These are phyloP conservation scores for Cercospora zeae-maydis DNA, from an alignment of 2,329 filamentous ascomycete species.

Conservation along the genomic window DNA sequence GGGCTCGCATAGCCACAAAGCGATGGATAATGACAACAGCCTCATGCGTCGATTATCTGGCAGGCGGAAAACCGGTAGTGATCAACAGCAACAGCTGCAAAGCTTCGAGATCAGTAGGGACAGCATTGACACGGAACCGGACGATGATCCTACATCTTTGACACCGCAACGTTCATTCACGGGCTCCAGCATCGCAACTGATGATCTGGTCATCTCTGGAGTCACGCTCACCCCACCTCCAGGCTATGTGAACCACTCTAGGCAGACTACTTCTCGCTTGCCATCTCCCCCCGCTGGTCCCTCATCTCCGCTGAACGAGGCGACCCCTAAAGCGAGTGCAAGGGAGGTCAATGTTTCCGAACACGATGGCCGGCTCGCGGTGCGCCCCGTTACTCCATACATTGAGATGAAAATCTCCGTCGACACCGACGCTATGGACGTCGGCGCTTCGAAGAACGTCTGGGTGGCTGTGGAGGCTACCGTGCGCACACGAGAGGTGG, in stretches of 20 bases:
- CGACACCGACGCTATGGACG: constrained; percentile 28
- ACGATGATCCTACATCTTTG: constrained; percentile 9
- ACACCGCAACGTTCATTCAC: constrained; percentile 27
- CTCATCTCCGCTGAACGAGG: constrained; percentile 17
- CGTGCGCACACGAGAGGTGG: constrained; percentile 23
- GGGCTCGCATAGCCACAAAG: constrained; percentile 27
- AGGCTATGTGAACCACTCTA: neutral
- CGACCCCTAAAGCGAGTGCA: constrained; percentile 22
- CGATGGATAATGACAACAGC: constrained; percentile 29
- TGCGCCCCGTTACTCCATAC: constrained; percentile 25
- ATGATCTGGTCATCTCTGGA: constrained; percentile 19
- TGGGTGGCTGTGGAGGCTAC: constrained; percentile 34
- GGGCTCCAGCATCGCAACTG: constrained; percentile 30
- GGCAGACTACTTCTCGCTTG: constrained; percentile 11
- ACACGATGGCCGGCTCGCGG: neutral
- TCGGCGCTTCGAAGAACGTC: constrained; percentile 23
- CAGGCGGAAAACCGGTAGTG: constrained; percentile 25
- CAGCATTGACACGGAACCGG: constrained; percentile 22
- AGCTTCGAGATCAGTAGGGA: constrained; percentile 33
- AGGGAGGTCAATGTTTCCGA: neutral
- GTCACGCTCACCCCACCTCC: constrained; percentile 18
- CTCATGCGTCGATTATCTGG: constrained; percentile 33
- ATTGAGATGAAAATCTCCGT: constrained; percentile 27
- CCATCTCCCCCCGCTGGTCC: constrained; percentile 15
- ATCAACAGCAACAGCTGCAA: constrained; percentile 25